phyloP scores from a whole-genome alignment of 1,284 basidiomycete genomes.

The Acaromyces ingoldii region DNA sequence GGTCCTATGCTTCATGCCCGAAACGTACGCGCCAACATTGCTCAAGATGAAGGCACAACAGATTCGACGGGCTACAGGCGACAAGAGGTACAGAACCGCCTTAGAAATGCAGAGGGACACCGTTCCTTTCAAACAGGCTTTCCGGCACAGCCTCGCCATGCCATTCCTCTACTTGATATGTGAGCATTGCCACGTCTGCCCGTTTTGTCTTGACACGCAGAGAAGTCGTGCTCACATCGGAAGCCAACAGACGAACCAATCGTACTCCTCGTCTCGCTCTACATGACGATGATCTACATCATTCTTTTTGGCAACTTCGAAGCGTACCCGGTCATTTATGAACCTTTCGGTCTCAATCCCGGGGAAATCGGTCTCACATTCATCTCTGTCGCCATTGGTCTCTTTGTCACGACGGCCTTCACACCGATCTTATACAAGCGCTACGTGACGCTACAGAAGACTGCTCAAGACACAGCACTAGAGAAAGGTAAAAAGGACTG shows the following conservation, averaged over 20 bases:
- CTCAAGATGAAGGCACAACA: constrained; percentile 10
- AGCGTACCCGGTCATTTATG: constrained; percentile 11
- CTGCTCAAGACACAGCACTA: background rate
- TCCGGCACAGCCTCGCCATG: constrained; percentile 6
- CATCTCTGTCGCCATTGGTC: constrained; percentile 6
- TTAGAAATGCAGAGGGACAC: constrained; percentile 4
- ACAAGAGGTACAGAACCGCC: constrained; percentile 2
- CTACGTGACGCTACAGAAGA: background rate
- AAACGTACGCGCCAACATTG: constrained; percentile 7
- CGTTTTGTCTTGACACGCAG: background rate
- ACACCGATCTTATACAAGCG: constrained; percentile 6
- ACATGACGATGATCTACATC: constrained; percentile 12
- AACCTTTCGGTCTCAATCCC: constrained; percentile 7
- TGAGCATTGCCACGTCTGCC: background rate
- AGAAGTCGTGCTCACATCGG: too few relatives aligned
- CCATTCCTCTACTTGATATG: constrained; percentile 3
- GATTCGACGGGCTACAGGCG: constrained; percentile 7
- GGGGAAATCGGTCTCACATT: constrained; percentile 11
- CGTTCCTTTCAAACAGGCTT: constrained; percentile 1
- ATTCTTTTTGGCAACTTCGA: constrained; percentile 11
- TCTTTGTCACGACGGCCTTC: background rate
- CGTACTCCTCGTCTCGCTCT: constrained; percentile 7
- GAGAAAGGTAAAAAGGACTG: constrained; percentile 1
- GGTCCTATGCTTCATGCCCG: constrained; percentile 6
- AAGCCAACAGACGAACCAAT: constrained; percentile 8